Percentiles rank a stretch among this genome's conserved stretches.
Evolutionary conservation across 768 basidiomycete species (phyloP).

Genomic region (Podaxis mareebaensis): DNA sequence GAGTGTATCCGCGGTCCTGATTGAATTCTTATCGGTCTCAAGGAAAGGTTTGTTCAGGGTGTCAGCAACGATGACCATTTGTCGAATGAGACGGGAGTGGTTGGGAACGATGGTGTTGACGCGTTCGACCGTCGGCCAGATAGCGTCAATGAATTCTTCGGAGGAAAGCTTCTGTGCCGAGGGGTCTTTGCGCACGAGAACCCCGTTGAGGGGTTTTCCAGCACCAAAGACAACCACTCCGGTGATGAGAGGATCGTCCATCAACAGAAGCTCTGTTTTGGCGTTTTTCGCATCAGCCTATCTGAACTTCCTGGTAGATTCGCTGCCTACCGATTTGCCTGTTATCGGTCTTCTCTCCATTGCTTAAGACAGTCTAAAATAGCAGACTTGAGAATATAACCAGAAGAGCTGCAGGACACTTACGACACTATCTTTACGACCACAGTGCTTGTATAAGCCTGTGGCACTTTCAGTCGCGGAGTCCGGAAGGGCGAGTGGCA

Average conservation of each 20-base stretch:
- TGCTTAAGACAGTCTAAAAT: constrained; percentile 28
- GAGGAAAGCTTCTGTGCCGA: background rate
- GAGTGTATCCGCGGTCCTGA: constrained; percentile 22
- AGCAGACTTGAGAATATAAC: background rate
- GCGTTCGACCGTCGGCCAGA: constrained; percentile 25
- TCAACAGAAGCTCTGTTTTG: constrained; percentile 23
- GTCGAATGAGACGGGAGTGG: constrained; percentile 27
- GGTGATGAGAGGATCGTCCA: constrained; percentile 20
- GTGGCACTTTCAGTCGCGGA: background rate
- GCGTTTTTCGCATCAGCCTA: background rate
- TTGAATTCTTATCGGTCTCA: constrained; percentile 26
- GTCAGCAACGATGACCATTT: constrained; percentile 25
- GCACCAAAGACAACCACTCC: constrained; percentile 25
- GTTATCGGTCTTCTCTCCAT: constrained; percentile 31
- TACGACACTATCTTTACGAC: constrained; percentile 25
- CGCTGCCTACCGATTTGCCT: constrained; percentile 25
- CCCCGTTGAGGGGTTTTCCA: constrained; percentile 26
- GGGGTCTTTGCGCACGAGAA: constrained; percentile 20
- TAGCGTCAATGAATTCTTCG: constrained; percentile 18
- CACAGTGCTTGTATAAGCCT: constrained; percentile 22
- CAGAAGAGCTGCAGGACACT: constrained; percentile 2
- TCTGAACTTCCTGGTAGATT: background rate
- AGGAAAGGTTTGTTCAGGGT: constrained; percentile 22
- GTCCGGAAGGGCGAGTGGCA: background rate
- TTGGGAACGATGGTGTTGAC: constrained; percentile 26